Percentiles rank a stretch among this genome's conserved stretches.
phyloP scores from a whole-genome alignment of 176 grass and related monocot species.

The Carex myosuroides region DNA sequence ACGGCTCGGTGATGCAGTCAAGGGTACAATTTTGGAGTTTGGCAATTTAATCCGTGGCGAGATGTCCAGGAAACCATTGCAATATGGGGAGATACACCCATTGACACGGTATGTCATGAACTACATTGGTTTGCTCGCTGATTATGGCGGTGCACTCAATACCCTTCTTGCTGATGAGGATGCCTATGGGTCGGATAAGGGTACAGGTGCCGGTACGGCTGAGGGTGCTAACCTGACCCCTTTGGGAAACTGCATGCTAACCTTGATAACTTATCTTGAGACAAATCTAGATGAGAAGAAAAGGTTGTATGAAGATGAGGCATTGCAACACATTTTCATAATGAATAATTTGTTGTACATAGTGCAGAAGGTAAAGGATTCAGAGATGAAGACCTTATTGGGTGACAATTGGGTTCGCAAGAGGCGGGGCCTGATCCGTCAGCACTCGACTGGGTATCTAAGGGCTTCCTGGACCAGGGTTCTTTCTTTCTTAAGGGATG shows the following conservation, averaged over 20 bases:
- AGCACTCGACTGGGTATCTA: constrained; percentile 73
- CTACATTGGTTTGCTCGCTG: constrained; percentile 59
- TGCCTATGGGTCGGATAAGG: background rate
- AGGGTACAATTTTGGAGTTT: constrained; percentile 54
- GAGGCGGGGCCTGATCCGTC: constrained; percentile 65
- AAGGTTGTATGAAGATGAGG: constrained; percentile 71
- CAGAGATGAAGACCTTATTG: constrained; percentile 68
- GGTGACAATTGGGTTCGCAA: constrained; percentile 91
- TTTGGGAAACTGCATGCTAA: constrained; percentile 48
- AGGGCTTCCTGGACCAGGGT: constrained; percentile 75
- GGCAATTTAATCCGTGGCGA: constrained; percentile 68
- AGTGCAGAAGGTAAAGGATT: constrained; percentile 86
- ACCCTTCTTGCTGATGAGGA: constrained; percentile 42
- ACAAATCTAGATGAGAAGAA: constrained; percentile 74
- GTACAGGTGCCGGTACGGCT: constrained; percentile 22
- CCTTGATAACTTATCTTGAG: constrained; percentile 63
- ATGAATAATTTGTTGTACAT: constrained; percentile 96
- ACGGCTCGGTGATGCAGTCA: constrained; percentile 58
- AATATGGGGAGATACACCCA: constrained; percentile 69
- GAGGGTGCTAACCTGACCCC: constrained; percentile 45
- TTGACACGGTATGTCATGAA: constrained; percentile 89
- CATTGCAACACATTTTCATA: constrained; percentile 78
- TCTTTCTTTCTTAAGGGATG: constrained; percentile 74
- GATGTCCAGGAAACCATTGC: constrained; percentile 44
- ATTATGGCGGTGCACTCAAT: constrained; percentile 59